phyloP scores from a whole-genome alignment of 1,284 basidiomycete genomes.

The Mrakiaceae sp. region DNA sequence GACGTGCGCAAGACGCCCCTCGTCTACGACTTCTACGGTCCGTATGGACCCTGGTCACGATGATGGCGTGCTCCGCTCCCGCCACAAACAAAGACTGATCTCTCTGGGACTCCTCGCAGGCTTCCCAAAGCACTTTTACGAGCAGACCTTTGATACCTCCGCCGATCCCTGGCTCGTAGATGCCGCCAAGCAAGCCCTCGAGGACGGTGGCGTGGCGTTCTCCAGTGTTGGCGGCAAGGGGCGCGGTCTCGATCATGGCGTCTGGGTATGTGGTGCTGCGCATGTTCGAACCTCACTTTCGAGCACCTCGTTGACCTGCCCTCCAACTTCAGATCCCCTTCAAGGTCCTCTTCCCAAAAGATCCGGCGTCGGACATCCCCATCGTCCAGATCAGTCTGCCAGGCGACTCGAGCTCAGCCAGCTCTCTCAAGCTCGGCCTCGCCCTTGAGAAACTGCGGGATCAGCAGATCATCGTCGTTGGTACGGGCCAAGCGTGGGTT shows the following conservation, averaged over 20 bases:
- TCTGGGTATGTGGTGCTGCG: slow-evolving; percentile 24
- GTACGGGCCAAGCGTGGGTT: slow-evolving; percentile 3
- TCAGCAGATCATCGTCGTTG: slow-evolving; percentile 4
- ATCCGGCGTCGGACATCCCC: slow-evolving; percentile 25
- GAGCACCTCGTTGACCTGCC: neutral
- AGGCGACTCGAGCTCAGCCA: neutral
- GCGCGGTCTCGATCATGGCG: slow-evolving; percentile 39
- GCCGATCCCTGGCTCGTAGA: slow-evolving; percentile 24
- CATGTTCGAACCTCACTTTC: neutral
- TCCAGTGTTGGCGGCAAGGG: slow-evolving; percentile 19
- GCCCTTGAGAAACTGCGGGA: slow-evolving; percentile 28
- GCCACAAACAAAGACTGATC: too few species aligned
- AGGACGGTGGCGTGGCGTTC: slow-evolving; percentile 23
- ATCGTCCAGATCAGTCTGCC: slow-evolving; percentile 37
- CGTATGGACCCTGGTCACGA: too few species aligned
- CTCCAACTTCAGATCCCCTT: slow-evolving; percentile 29
- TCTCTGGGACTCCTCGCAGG: neutral
- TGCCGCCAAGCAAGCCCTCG: slow-evolving; percentile 25
- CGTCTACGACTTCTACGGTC: slow-evolving; percentile 38
- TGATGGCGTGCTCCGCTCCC: too few species aligned
- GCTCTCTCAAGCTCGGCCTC: slow-evolving; percentile 33
- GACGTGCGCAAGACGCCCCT: slow-evolving; percentile 31
- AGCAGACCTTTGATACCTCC: slow-evolving; percentile 29
- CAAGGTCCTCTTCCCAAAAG: slow-evolving; percentile 32
- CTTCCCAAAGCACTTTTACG: slow-evolving; percentile 37